Percentiles rank a stretch among this genome's conserved stretches.
Evolutionary conservation across 805 yeast species (phyloP).

Genomic region (Teunomyces atbi): DNA sequence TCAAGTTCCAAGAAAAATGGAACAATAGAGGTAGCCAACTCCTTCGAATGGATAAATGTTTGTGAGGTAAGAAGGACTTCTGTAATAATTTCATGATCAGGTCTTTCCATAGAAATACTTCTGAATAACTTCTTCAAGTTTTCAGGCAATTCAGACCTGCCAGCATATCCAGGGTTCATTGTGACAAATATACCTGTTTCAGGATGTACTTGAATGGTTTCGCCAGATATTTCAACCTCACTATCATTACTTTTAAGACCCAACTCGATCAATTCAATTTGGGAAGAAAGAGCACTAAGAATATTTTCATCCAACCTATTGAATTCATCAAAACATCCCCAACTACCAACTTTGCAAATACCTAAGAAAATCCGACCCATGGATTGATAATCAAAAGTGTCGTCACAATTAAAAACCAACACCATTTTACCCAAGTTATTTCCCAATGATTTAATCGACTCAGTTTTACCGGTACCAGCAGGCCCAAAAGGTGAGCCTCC

Average conservation of each 20-base stretch:
- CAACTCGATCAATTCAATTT: constrained; percentile 66
- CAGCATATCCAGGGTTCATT: constrained; percentile 86
- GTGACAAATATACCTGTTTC: constrained; percentile 80
- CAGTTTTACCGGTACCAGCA: constrained; percentile 97
- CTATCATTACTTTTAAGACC: constrained; percentile 38
- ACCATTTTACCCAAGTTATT: constrained; percentile 77
- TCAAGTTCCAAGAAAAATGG: constrained; percentile 51
- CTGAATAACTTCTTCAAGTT: constrained; percentile 79
- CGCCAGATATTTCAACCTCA: constrained; percentile 43
- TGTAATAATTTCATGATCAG: constrained; percentile 68
- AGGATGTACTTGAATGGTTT: constrained; percentile 34
- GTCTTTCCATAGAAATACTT: constrained; percentile 67
- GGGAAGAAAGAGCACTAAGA: constrained; percentile 82
- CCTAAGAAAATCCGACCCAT: constrained; percentile 79
- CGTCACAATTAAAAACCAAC: constrained; percentile 88
- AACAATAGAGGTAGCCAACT: constrained; percentile 49
- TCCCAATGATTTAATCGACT: constrained; percentile 81
- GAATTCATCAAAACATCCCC: constrained; percentile 97
- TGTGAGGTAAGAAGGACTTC: constrained; percentile 71
- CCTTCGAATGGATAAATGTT: constrained; percentile 55
- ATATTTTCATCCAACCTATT: constrained; percentile 71
- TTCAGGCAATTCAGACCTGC: constrained; percentile 81
- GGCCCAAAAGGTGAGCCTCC: constrained; percentile 97
- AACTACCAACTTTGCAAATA: constrained; percentile 77
- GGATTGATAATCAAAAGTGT: constrained; percentile 75